Evolutionary conservation across 2,329 filamentous ascomycete genomes (phyloP), one percentile per base, ranked within the genome.

Genomic region (Colletotrichum lini): DNA sequence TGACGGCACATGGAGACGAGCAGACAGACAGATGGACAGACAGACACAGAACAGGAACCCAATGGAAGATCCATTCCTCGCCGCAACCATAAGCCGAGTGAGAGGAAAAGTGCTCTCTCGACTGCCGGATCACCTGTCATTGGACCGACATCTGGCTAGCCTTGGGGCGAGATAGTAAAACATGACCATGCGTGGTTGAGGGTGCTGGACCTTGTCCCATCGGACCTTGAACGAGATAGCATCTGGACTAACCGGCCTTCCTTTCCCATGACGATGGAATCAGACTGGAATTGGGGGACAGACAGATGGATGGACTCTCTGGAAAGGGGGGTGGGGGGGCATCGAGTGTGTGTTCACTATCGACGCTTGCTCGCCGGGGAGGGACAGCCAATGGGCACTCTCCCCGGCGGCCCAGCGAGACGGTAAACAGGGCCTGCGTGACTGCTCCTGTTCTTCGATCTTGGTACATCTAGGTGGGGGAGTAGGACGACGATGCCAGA

Each of bases 61-160:
- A 62, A 9, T n/a, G 53, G 68, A 18, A 23, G 68, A 68, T 71
- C 68, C 65, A 68, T 71, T 71, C 68, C 68, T 71, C 58, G 45
- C 65, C 68, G 67, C 65, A 60, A 71, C 45, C 56, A 68, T 63
- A 57, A 59, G 58, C 52, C 65, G 47, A 40, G 21, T 13, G 30
- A 62, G 21, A 10, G 30, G 57, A 58, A 62, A 64, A 71, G 64
- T 9, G 30, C 30, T 35, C 52, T 68, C n/a, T 62, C 16, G 67
- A 50, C 47, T 44, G 56, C 57, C 65, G 45, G 40, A 50, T 40
- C 12, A 50, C 58, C 30, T 53, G 38, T 35, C n/a, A 71, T 71
- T 71, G 68, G 65, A 54, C 58, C 56, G 45, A 58, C 58, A 18
- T 49, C 52, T 9, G 58, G 18, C 47, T 71, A 71, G 65, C 50